A percentile compares a stretch with the other conserved stretches of the same genome.
These are phyloP conservation scores for Creolimax fragrantissima DNA, from an alignment of 78 protist genomes.

Conservation along the genomic window DNA sequence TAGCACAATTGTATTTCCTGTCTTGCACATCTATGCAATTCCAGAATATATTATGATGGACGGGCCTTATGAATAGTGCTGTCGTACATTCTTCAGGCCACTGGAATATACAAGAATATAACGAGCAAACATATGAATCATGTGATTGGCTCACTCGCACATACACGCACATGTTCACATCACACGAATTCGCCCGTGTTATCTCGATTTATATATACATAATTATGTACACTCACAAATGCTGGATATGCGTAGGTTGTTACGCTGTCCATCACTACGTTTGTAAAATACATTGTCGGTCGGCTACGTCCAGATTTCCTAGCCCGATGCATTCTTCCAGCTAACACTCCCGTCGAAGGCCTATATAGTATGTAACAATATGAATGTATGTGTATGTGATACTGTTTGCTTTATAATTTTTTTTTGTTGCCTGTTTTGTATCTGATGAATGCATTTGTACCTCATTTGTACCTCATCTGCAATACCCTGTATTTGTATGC, in stretches of 20 bases:
- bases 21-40: background rate
- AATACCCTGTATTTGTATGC: background rate
- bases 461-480: background rate
- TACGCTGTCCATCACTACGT: background rate
- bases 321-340: background rate
- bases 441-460: background rate
- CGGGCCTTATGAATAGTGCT: no score
- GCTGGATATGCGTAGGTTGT: background rate
- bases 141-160: background rate
- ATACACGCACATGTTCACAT: background rate
- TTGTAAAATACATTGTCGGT: background rate
- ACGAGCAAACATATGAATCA: background rate
- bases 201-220: background rate
- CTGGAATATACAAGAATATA: background rate
- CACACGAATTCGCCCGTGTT: no score
- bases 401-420: background rate
- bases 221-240: background rate
- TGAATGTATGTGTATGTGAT: background rate
- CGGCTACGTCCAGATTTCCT: background rate
- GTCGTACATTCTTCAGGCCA: no score
- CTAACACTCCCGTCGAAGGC: background rate
- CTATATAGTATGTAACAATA: background rate
- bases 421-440: background rate
- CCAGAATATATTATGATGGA: background rate
- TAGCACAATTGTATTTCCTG: background rate